These are phyloP conservation scores for Phialemoniopsis sp. DNA, from an alignment of 2,329 filamentous ascomycete species.

Conservation along the genomic window DNA sequence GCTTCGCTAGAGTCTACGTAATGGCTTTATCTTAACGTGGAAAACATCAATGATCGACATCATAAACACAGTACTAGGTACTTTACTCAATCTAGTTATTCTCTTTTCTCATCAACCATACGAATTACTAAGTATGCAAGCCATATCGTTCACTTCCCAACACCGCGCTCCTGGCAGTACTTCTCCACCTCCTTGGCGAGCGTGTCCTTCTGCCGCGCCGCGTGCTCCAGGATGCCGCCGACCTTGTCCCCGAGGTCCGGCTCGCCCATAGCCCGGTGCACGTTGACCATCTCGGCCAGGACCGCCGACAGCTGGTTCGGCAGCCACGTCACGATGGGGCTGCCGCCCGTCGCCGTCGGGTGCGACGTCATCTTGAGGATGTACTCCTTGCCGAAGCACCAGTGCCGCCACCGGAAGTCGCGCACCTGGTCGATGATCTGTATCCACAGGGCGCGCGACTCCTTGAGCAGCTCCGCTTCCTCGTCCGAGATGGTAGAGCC, in stretches of 20 bases:
- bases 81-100: too few species aligned
- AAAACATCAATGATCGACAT: too few species aligned
- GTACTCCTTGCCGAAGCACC: slow-evolving; percentile 82
- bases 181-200: slow-evolving; percentile 70
- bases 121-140: too few species aligned
- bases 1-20: too few species aligned
- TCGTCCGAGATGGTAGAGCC: slow-evolving; percentile 17
- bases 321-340: slow-evolving; percentile 79
- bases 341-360: slow-evolving; percentile 75
- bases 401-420: slow-evolving; percentile 80
- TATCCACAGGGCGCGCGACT: slow-evolving; percentile 58
- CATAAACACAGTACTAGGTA: too few species aligned
- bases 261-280: slow-evolving; percentile 43
- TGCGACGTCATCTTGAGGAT: slow-evolving; percentile 75
- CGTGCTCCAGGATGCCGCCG: slow-evolving; percentile 64
- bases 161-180: slow-evolving; percentile 63
- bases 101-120: too few species aligned
- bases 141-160: slow-evolving; percentile 12
- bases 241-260: slow-evolving; percentile 39
- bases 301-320: slow-evolving; percentile 78
- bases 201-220: slow-evolving; percentile 58
- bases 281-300: slow-evolving; percentile 62
- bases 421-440: slow-evolving; percentile 69
- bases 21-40: too few species aligned
- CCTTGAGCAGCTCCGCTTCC: slow-evolving; percentile 34